These are phyloP conservation scores for Pelargonium australe DNA, from an alignment of 441 rosid species.

Conservation along the genomic window DNA sequence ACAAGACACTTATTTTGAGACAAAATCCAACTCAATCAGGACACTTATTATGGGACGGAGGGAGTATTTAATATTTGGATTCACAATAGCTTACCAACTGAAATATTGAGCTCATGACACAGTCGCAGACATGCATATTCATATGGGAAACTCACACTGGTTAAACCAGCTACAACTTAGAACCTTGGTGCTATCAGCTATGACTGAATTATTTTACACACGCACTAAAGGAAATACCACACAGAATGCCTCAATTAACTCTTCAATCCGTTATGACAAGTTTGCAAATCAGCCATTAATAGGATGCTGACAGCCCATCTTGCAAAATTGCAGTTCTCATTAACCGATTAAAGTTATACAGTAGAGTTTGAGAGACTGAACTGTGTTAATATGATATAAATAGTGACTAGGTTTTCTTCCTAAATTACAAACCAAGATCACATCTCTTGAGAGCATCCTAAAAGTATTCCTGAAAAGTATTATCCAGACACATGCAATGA, in stretches of 20 bases:
- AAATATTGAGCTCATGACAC: background rate
- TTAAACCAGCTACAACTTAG: background rate
- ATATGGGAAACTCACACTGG: background rate
- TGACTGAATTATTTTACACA: background rate
- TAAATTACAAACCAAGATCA: background rate
- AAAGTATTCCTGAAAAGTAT: background rate
- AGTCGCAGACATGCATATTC: background rate
- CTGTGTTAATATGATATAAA: background rate
- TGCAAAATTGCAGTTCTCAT: background rate
- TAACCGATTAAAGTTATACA: background rate
- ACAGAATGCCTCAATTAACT: background rate
- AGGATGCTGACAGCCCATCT: background rate
- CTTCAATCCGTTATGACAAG: background rate
- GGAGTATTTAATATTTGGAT: no score
- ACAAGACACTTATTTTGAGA: background rate
- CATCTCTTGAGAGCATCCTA: background rate
- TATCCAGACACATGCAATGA: no score
- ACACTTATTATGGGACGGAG: no score
- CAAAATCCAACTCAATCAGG: no score
- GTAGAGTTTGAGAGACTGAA: background rate
- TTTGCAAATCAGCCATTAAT: background rate
- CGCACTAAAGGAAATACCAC: background rate
- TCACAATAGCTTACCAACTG: no score
- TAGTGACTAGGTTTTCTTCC: background rate
- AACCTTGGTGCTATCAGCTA: background rate